Percentiles rank a stretch among this genome's conserved stretches.
These are phyloP conservation scores for Aspergillus alliaceus DNA, from an alignment of 2,329 filamentous ascomycete species.

Conservation along the genomic window DNA sequence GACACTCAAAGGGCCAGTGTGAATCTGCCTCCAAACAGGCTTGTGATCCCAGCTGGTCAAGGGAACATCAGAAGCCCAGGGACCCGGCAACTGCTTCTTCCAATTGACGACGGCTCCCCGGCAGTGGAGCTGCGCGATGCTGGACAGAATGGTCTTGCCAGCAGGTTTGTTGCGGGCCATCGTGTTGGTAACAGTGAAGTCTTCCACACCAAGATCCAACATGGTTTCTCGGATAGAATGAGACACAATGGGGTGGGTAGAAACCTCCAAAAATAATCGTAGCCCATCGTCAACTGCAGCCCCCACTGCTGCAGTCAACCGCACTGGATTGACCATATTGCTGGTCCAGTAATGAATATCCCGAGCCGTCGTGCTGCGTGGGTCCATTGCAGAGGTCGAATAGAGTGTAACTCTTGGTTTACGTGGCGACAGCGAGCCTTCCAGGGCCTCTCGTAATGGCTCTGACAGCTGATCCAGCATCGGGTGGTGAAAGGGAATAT, in stretches of 20 bases:
- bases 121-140: slow-evolving; percentile 29
- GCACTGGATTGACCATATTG: slow-evolving; percentile 38
- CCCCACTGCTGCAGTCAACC: slow-evolving; percentile 36
- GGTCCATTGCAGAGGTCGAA: slow-evolving; percentile 18
- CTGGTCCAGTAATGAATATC: slow-evolving; percentile 33
- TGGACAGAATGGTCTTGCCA: slow-evolving; percentile 26
- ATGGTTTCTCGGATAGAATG: slow-evolving; percentile 45
- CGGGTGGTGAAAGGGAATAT: slow-evolving; percentile 45
- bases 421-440: slow-evolving; percentile 25
- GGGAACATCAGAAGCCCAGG: slow-evolving; percentile 29
- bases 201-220: slow-evolving; percentile 29
- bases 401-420: slow-evolving; percentile 10
- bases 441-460: slow-evolving; percentile 22
- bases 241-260: slow-evolving; percentile 42
- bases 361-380: slow-evolving; percentile 1
- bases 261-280: slow-evolving; percentile 45
- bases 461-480: slow-evolving; percentile 33
- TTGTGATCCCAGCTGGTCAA: slow-evolving; percentile 22
- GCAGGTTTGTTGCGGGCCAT: slow-evolving; percentile 29
- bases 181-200: slow-evolving; percentile 32
- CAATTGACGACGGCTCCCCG: slow-evolving; percentile 33
- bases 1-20: slow-evolving; percentile 7
- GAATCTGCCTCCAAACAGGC: slow-evolving; percentile 5
- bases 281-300: slow-evolving; percentile 40
- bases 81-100: slow-evolving; percentile 15